Percentiles rank a stretch among this genome's conserved stretches.
Evolutionary conservation across 2,329 filamentous ascomycete genomes (phyloP).

Genomic region (Phialocephala subalpina): DNA sequence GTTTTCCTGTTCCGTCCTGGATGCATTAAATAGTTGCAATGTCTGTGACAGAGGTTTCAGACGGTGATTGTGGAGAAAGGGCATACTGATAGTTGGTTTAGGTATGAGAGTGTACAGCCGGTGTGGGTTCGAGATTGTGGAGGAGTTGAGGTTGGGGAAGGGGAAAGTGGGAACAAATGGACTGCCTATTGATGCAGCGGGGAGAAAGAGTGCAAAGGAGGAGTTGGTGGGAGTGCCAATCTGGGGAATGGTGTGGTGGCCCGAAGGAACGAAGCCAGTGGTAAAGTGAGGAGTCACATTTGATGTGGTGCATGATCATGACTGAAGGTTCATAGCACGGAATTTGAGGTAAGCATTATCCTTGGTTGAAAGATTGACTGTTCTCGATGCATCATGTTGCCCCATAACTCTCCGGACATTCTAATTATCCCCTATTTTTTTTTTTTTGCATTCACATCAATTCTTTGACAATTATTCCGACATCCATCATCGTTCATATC

Average conservation of each 20-base stretch:
- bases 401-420: too few relatives aligned
- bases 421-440: too few relatives aligned
- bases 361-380: background rate
- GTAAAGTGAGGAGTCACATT: background rate
- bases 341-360: background rate
- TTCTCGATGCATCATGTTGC: too few relatives aligned
- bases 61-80: too few relatives aligned
- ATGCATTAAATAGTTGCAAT: too few relatives aligned
- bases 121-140: slow-evolving; percentile 32
- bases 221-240: slow-evolving; percentile 30
- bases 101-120: slow-evolving; percentile 25
- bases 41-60: too few relatives aligned
- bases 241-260: slow-evolving; percentile 37
- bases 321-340: background rate
- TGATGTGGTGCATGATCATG: background rate
- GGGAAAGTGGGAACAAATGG: slow-evolving; percentile 29
- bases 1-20: too few relatives aligned
- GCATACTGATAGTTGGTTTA: too few relatives aligned
- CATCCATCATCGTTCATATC: background rate
- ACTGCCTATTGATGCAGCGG: background rate
- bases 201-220: background rate
- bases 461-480: background rate
- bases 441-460: background rate
- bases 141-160: slow-evolving; percentile 29
- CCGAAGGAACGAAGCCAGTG: slow-evolving; percentile 12